A percentile compares a stretch with the other conserved stretches of the same genome.
phyloP scores from a whole-genome alignment of 2,329 filamentous ascomycete genomes.

The Tolypocladium guangdongense region DNA sequence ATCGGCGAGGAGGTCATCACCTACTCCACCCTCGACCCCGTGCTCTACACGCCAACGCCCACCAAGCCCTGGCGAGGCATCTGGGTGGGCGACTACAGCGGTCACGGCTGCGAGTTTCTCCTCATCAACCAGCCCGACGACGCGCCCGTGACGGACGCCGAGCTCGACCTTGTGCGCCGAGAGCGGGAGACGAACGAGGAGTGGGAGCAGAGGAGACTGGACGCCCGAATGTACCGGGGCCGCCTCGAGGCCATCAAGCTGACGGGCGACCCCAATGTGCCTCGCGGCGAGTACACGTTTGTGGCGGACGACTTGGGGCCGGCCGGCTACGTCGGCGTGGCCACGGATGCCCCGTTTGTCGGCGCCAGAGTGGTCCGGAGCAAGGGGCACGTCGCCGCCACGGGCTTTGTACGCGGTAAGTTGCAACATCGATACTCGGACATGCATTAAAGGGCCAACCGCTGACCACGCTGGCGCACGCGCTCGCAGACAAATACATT shows the following conservation, averaged over 20 bases:
- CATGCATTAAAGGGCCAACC: neutral
- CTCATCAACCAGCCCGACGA: slow-evolving; percentile 63
- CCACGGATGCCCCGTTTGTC: slow-evolving; percentile 57
- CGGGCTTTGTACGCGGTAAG: slow-evolving; percentile 63
- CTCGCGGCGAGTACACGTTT: slow-evolving; percentile 76
- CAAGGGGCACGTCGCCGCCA: slow-evolving; percentile 65
- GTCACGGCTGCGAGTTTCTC: slow-evolving; percentile 82
- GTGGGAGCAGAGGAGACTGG: slow-evolving; percentile 33
- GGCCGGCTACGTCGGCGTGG: slow-evolving; percentile 50
- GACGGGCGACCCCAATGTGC: slow-evolving; percentile 84
- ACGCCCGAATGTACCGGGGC: slow-evolving; percentile 47
- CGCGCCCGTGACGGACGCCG: slow-evolving; percentile 24
- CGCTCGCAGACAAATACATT: slow-evolving; percentile 56
- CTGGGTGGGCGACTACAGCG: slow-evolving; percentile 84
- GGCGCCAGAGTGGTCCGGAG: slow-evolving; percentile 65
- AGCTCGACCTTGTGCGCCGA: slow-evolving; percentile 26
- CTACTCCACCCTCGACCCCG: slow-evolving; percentile 59
- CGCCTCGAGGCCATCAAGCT: slow-evolving; percentile 77
- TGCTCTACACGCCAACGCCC: slow-evolving; percentile 67
- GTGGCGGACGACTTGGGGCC: slow-evolving; percentile 66
- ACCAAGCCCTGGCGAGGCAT: slow-evolving; percentile 81
- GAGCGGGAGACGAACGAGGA: slow-evolving; percentile 32
- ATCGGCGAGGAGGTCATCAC: slow-evolving; percentile 49
- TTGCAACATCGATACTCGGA: neutral
- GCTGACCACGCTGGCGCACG: neutral